Evolutionary conservation across 2,329 filamentous ascomycete genomes (phyloP).

Genomic region (Fusarium tupiense): DNA sequence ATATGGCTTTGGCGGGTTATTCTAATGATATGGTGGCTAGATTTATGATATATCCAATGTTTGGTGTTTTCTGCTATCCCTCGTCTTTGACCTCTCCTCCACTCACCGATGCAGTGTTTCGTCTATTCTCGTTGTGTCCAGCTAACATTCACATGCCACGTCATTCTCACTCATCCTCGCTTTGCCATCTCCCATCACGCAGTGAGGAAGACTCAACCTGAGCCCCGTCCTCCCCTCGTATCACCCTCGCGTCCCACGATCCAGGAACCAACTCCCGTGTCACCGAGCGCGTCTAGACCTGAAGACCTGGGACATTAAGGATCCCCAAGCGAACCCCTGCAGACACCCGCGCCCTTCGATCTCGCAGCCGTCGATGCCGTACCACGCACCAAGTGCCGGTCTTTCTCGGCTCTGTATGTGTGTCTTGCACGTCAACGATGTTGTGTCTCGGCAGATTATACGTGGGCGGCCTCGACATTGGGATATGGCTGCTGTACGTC

Average conservation of each 20-base stretch:
- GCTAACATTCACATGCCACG: neutral
- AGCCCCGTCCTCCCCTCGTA: conserved; percentile 18
- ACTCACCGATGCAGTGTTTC: neutral
- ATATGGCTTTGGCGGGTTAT: conserved; percentile 29
- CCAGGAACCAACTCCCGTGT: conserved; percentile 26
- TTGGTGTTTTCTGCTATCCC: neutral
- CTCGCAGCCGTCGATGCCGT: conserved; percentile 22
- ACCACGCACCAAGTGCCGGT: conserved; percentile 21
- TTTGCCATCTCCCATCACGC: neutral
- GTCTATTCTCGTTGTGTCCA: neutral
- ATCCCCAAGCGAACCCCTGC: conserved; percentile 24
- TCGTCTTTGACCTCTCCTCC: neutral
- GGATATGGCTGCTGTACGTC: neutral
- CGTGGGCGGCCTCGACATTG: conserved; percentile 1
- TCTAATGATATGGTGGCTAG: conserved; percentile 37
- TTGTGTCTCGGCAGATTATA: conserved; percentile 35
- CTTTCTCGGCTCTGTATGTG: conserved; percentile 5
- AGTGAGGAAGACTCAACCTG: conserved; percentile 7
- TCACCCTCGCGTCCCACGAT: conserved; percentile 35
- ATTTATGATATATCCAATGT: conserved; percentile 41
- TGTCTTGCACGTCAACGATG: neutral
- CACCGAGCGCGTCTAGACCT: conserved; percentile 7
- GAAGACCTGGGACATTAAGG: conserved; percentile 26
- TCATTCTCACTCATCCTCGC: neutral
- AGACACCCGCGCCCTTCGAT: conserved; percentile 25